A percentile compares a stretch with the other conserved stretches of the same genome.
These are phyloP conservation scores for Boletus pseudopeckii DNA, from an alignment of 768 basidiomycete species.

Conservation along the genomic window DNA sequence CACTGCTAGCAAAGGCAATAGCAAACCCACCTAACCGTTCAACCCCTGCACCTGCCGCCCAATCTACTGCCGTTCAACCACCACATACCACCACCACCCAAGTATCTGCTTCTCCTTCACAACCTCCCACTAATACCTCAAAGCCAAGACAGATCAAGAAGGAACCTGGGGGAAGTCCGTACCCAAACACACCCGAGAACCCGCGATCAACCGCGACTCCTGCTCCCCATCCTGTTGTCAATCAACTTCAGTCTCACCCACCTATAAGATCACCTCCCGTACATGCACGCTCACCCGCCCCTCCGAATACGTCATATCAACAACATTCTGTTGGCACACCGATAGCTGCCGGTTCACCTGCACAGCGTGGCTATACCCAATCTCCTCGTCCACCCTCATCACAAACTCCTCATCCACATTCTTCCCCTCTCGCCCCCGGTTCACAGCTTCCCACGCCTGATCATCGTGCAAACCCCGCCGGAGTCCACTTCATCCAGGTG, in stretches of 20 bases:
- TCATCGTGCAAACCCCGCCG: slow-evolving; percentile 21
- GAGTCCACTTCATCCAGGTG: slow-evolving; percentile 28
- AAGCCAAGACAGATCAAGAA: slow-evolving; percentile 29
- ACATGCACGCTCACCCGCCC: slow-evolving; percentile 27
- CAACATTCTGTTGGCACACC: slow-evolving; percentile 17
- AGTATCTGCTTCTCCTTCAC: slow-evolving; percentile 28
- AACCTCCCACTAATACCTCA: slow-evolving; percentile 24
- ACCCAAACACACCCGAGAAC: slow-evolving; percentile 28
- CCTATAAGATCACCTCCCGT: slow-evolving; percentile 30
- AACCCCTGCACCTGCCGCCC: slow-evolving; percentile 28
- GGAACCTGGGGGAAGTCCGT: slow-evolving; percentile 26
- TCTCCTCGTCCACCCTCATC: slow-evolving; percentile 34
- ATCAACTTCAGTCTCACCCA: slow-evolving; percentile 32
- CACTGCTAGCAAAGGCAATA: slow-evolving; percentile 23
- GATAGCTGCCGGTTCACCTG: slow-evolving; percentile 26
- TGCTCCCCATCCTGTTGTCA: slow-evolving; percentile 31
- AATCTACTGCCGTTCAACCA: slow-evolving; percentile 34
- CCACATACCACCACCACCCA: slow-evolving; percentile 32
- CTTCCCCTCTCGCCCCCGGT: slow-evolving; percentile 29
- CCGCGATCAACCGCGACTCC: slow-evolving; percentile 30
- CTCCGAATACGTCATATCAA: slow-evolving; percentile 21
- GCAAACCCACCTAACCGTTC: slow-evolving; percentile 31
- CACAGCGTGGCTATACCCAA: slow-evolving; percentile 34
- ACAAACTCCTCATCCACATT: slow-evolving; percentile 27
- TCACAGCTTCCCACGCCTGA: slow-evolving; percentile 27